Evolutionary conservation across 352 stramenopile genomes (phyloP).

Genomic region (Phytophthora pistaciae): DNA sequence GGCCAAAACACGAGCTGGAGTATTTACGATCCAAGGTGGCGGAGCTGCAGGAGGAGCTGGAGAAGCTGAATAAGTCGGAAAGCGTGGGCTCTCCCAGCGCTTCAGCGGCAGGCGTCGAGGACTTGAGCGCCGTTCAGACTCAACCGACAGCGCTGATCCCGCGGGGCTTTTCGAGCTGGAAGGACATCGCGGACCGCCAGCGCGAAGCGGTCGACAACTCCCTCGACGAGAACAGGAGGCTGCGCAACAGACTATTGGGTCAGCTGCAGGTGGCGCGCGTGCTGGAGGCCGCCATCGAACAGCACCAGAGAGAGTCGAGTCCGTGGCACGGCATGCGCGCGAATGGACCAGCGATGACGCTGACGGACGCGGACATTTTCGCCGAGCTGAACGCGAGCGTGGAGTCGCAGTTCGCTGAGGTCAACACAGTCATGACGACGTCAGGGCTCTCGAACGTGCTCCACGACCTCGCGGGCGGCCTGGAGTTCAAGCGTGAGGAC

Average conservation of each 20-base stretch:
- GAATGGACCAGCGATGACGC: not conserved
- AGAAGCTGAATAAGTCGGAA: constrained; percentile 4
- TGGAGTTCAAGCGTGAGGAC: constrained; percentile 37
- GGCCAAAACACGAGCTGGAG: constrained; percentile 47
- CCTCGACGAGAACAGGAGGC: constrained; percentile 27
- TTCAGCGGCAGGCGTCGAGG: not conserved
- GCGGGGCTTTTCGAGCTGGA: constrained; percentile 26
- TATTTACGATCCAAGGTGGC: constrained; percentile 36
- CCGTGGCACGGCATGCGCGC: not conserved
- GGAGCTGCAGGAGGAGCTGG: constrained; percentile 34
- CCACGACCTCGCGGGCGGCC: constrained; percentile 15
- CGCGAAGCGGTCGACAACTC: constrained; percentile 20
- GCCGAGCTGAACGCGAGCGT: constrained; percentile 23
- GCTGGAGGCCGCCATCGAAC: constrained; percentile 34
- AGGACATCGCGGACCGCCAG: constrained; percentile 27
- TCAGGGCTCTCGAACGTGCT: constrained; percentile 28
- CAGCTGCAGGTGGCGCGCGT: constrained; percentile 34
- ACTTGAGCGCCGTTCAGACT: not conserved
- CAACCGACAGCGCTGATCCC: constrained; percentile 5
- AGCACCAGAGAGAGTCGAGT: constrained; percentile 24
- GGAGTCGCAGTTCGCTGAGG: constrained; percentile 24
- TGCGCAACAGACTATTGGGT: constrained; percentile 29
- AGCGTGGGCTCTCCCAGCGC: not conserved
- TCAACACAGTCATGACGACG: constrained; percentile 24
- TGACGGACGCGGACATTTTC: constrained; percentile 29